Conservation (phyloP, 169 alveolate species). For the Amoebophrya sp. region DNA sequence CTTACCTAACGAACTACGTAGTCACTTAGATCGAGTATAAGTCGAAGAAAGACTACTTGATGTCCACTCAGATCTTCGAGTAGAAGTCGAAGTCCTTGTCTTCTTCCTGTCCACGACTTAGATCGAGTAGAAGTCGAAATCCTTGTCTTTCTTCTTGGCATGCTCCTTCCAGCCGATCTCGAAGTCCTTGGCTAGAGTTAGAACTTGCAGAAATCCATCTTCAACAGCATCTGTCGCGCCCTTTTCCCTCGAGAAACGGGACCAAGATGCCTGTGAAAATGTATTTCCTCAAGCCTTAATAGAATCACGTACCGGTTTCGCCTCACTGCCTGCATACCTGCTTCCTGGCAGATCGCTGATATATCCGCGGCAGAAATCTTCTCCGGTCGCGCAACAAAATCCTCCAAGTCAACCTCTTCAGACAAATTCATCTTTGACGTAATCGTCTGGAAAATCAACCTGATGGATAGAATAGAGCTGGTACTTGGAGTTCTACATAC, state of each 20-base stretch:
- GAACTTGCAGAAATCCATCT: too few relatives aligned
- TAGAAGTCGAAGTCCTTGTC: too few relatives aligned
- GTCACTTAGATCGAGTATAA: too few relatives aligned
- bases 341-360: constrained; percentile 95
- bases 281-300: too few relatives aligned
- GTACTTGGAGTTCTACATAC: background rate
- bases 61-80: too few relatives aligned
- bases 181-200: constrained; percentile 92
- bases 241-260: too few relatives aligned
- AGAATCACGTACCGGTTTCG: constrained; percentile 91
- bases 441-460: constrained; percentile 60
- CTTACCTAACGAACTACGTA: too few relatives aligned
- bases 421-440: constrained; percentile 92
- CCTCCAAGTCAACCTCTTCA: constrained; percentile 95
- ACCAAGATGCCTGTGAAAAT: too few relatives aligned
- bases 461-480: background rate
- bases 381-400: constrained; percentile 91
- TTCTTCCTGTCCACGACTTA: too few relatives aligned
- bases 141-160: constrained; percentile 86
- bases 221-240: too few relatives aligned
- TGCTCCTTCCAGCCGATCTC: constrained; percentile 94
- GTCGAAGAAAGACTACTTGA: too few relatives aligned
- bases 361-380: constrained; percentile 96
- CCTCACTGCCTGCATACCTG: constrained; percentile 99
- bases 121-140: constrained; percentile 82